Conservation (phyloP, 1,284 basidiomycete species). For the Heterobasidion parviporum region DNA sequence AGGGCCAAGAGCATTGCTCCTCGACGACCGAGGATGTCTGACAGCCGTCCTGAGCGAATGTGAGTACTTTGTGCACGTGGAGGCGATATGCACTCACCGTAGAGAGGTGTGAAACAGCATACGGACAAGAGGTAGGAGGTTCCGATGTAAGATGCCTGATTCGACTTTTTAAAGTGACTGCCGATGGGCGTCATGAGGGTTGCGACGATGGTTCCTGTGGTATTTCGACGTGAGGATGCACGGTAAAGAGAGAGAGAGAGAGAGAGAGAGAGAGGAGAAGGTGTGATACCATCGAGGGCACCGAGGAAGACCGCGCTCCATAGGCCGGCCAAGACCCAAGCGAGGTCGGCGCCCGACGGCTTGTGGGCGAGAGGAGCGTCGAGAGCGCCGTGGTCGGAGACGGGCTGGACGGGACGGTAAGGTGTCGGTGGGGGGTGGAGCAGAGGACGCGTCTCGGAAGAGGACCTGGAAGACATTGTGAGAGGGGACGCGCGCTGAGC, state of each 20-base stretch:
- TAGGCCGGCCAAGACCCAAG: constrained; percentile 65
- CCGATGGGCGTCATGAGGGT: constrained; percentile 75
- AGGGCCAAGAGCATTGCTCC: constrained; percentile 78
- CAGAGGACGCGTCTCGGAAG: constrained; percentile 17
- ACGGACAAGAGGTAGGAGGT: constrained; percentile 83
- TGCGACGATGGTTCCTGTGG: constrained; percentile 65
- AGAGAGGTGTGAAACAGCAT: constrained; percentile 86
- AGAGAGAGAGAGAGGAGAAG: neutral
- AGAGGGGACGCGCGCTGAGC: neutral
- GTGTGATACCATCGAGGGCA: constrained; percentile 62
- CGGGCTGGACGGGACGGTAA: constrained; percentile 2
- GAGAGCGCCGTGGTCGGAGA: neutral
- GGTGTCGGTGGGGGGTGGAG: constrained; percentile 12
- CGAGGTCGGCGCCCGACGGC: constrained; percentile 42
- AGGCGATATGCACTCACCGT: constrained; percentile 45
- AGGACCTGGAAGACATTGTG: neutral
- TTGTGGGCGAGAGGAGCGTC: constrained; percentile 25
- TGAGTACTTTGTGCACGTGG: neutral
- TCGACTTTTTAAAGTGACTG: constrained; percentile 69
- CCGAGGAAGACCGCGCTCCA: constrained; percentile 78
- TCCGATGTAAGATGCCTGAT: constrained; percentile 81
- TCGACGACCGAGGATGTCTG: constrained; percentile 83
- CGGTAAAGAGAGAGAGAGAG: constrained; percentile 7
- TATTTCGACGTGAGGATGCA: constrained; percentile 12
- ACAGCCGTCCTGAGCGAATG: constrained; percentile 55